Percentiles rank a stretch among this genome's conserved stretches.
Evolutionary conservation across 75 land plant species (phyloP).

Genomic region (Chamaecyparis obtusa): DNA sequence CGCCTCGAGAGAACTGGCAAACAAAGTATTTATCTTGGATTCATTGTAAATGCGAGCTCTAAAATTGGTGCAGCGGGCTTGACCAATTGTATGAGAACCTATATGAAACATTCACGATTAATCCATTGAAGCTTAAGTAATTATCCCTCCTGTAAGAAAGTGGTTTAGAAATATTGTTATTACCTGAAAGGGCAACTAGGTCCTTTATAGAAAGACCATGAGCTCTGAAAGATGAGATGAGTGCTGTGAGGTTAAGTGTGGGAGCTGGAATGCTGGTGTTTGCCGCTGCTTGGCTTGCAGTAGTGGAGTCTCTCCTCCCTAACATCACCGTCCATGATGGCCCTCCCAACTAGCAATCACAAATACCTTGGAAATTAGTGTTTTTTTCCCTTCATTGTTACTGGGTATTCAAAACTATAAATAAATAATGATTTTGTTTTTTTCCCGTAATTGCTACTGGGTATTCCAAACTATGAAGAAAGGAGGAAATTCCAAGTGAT

Average conservation of each 20-base stretch:
- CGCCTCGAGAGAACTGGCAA: neutral
- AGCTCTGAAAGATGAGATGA: constrained; percentile 19
- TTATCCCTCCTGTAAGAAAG: neutral
- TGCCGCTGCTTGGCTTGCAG: constrained; percentile 23
- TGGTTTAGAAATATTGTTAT: neutral
- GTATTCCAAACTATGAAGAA: no score
- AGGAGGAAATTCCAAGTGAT: no score
- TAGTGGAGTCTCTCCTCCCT: constrained; percentile 33
- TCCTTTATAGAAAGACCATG: constrained; percentile 31
- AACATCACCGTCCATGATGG: constrained; percentile 39
- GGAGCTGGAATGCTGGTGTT: constrained; percentile 29
- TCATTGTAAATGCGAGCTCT: constrained; percentile 29
- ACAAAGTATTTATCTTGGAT: constrained; percentile 16
- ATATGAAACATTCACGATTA: neutral
- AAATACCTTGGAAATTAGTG: neutral
- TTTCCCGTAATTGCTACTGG: neutral
- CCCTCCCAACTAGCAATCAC: constrained; percentile 31
- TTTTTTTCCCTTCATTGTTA: neutral
- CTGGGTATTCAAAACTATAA: no score
- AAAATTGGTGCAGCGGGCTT: constrained; percentile 20
- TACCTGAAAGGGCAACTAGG: constrained; percentile 36
- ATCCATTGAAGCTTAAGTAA: neutral
- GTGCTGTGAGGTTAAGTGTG: constrained; percentile 6
- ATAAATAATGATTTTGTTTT: no score
- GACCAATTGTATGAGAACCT: constrained; percentile 36